phyloP scores from a whole-genome alignment of 225 moss, liverwort and hornwort genomes.

The Polytrichum commune region DNA sequence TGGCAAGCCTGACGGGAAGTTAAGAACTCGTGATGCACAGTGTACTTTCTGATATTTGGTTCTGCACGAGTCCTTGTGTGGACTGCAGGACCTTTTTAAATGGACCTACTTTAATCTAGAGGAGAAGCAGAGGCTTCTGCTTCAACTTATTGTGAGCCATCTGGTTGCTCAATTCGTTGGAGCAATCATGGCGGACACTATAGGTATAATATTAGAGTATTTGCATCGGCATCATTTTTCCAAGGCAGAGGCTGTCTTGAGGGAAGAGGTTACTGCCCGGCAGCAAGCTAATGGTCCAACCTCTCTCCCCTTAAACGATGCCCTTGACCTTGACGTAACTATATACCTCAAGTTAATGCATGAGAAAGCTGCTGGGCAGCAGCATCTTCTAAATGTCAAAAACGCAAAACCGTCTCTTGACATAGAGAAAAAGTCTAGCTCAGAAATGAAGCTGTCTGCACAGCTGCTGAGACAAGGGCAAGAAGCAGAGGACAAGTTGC shows the following conservation, averaged over 20 bases:
- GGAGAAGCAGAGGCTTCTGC: slow-evolving; percentile 15
- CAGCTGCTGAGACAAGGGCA: not conserved
- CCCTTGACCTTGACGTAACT: slow-evolving; percentile 57
- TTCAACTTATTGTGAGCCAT: slow-evolving; percentile 31
- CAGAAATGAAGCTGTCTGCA: not conserved
- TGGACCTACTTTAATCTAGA: slow-evolving; percentile 6
- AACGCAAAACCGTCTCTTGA: not conserved
- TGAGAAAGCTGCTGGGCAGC: slow-evolving; percentile 34
- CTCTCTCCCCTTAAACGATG: slow-evolving; percentile 45
- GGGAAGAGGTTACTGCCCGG: slow-evolving; percentile 72
- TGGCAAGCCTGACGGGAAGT: not conserved
- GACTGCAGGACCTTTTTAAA: slow-evolving; percentile 3
- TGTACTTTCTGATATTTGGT: not conserved
- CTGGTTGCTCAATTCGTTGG: slow-evolving; percentile 33
- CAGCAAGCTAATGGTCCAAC: slow-evolving; percentile 48
- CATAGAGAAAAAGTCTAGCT: not conserved
- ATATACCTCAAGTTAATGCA: slow-evolving; percentile 37
- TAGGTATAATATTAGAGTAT: slow-evolving; percentile 76
- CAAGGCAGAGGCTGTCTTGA: slow-evolving; percentile 72
- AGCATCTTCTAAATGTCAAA: slow-evolving; percentile 1
- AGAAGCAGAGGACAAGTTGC: slow-evolving; percentile 5
- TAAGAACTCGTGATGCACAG: too few relatives aligned
- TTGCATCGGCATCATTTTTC: slow-evolving; percentile 74
- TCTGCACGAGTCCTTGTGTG: not conserved
- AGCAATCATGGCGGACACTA: slow-evolving; percentile 71